Conservation (phyloP, 768 basidiomycete species). For the Lactifluus pinguis region DNA sequence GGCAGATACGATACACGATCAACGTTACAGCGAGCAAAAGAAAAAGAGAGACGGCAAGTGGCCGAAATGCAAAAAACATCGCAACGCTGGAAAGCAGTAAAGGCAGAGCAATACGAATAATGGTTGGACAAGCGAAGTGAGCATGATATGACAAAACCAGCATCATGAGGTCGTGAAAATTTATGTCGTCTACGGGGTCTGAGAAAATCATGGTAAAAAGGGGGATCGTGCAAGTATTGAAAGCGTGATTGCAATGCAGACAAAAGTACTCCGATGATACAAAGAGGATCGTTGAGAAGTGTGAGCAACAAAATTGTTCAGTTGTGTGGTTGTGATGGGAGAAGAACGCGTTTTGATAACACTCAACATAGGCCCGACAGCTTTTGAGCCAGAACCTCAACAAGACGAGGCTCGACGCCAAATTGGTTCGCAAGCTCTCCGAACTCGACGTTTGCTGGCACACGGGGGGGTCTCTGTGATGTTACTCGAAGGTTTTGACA, state of each 20-base stretch:
- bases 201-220: slow-evolving; percentile 13
- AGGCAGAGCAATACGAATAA: slow-evolving; percentile 19
- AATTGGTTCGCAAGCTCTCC: slow-evolving; percentile 17
- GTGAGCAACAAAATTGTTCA: slow-evolving; percentile 3
- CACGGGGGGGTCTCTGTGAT: slow-evolving; percentile 43
- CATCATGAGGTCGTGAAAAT: slow-evolving; percentile 18
- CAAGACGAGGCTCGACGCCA: slow-evolving; percentile 16
- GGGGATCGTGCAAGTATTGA: slow-evolving; percentile 15
- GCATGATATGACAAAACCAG: slow-evolving; percentile 18
- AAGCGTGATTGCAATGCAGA: slow-evolving; percentile 14
- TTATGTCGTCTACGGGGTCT: slow-evolving; percentile 10
- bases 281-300: background rate
- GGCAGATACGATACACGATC: slow-evolving; percentile 14
- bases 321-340: slow-evolving; percentile 1
- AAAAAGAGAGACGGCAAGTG: slow-evolving; percentile 2
- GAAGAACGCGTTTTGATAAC: background rate
- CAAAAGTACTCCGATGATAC: slow-evolving; percentile 14
- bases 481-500: slow-evolving; percentile 58
- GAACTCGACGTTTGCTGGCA: slow-evolving; percentile 9
- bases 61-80: slow-evolving; percentile 9
- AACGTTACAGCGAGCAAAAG: slow-evolving; percentile 10
- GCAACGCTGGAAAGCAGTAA: slow-evolving; percentile 18
- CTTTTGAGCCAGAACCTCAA: slow-evolving; percentile 18
- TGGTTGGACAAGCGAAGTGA: slow-evolving; percentile 10
- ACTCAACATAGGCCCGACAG: slow-evolving; percentile 17